These are phyloP conservation scores for Trametes sanguinea DNA, from an alignment of 768 basidiomycete genomes.

Conservation along the genomic window DNA sequence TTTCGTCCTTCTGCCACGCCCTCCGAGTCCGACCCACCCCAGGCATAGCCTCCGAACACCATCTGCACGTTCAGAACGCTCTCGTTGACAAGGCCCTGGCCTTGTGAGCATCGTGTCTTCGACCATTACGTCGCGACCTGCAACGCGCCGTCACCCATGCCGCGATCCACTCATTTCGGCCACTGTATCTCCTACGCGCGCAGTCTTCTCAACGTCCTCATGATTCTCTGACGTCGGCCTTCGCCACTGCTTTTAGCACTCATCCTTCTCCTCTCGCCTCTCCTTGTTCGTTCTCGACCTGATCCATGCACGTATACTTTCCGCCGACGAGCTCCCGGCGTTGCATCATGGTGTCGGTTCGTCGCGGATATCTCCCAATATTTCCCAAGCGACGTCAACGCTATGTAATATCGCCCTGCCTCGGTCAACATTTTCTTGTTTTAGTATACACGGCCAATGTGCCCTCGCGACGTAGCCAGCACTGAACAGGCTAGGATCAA, in stretches of 20 bases:
- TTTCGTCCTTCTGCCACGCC: background rate
- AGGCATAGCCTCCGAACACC: background rate
- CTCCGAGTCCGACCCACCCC: background rate
- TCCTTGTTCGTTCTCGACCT: constrained; percentile 11
- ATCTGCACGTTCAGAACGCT: background rate
- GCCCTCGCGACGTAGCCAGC: background rate
- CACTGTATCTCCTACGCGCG: constrained; percentile 5
- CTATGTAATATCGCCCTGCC: background rate
- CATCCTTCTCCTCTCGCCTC: constrained; percentile 4
- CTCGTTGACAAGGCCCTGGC: background rate
- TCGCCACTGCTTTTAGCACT: background rate
- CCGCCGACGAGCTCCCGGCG: background rate
- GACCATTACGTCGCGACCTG: constrained; percentile 6
- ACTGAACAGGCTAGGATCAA: background rate
- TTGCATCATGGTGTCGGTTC: background rate
- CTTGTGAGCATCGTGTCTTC: background rate
- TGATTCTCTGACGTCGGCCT: constrained; percentile 11
- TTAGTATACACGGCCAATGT: background rate
- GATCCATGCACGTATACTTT: background rate
- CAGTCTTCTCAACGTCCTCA: constrained; percentile 11
- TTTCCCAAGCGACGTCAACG: constrained; percentile 4
- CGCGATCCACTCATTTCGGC: constrained; percentile 13
- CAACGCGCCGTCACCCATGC: background rate
- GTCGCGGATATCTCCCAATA: background rate
- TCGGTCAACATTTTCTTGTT: background rate